Base-by-base conservation (phyloP, 805 yeast genomes). In the Barnettozyma californica region DNA sequence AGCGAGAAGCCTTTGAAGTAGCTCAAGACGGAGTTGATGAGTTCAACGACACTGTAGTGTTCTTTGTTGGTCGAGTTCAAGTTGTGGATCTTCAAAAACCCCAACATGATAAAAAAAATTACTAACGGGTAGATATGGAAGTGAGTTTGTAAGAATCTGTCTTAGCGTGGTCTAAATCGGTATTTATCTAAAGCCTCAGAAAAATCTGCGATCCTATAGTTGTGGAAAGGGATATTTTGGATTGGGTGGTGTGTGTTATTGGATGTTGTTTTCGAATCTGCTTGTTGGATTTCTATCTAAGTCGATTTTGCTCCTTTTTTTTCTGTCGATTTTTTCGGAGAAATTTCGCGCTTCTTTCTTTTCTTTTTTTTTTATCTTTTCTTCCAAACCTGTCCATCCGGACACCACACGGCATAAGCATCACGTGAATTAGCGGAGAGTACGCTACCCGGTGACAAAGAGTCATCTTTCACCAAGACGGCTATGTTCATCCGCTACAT, bases 1-100 rank as follows among this genome's bases (percentile, higher is more conserved):
- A 54, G 44, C 31, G 35, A 53, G 19, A 58, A 41, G 4, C 45
- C 44, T 38, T 48, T 55, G 20, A 58, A 44, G 26, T 50, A 60
- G 31, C 39, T 10, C 40, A 43, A 36, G 2, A 49, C 43, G 11
- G 49, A 44, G 23, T 26, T 40, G 31, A 49, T 40, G 14, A 49
- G 33, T 10, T 40, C 45, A 10, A 46, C 33, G 19, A 49, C 27
- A 7, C 44, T 26, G 5, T 20, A 39, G n/a, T 39, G 31, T 14
- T 41, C 33, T 6, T 40, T 43, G 14, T 43, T 25, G n/a, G n/a
- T 31, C 18, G 19, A 14, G 37, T 45, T 43, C 42, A 45, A 29
- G 9, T 26, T 31, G 14, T 49, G 47, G 47, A 49, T 40, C 33
- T 49, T 49, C 19, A 46, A 25, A 21, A 49, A 46, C 13, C 46